A percentile compares a stretch with the other conserved stretches of the same genome.
phyloP scores from a whole-genome alignment of 2,329 filamentous ascomycete genomes.

The Phoma sp. region DNA sequence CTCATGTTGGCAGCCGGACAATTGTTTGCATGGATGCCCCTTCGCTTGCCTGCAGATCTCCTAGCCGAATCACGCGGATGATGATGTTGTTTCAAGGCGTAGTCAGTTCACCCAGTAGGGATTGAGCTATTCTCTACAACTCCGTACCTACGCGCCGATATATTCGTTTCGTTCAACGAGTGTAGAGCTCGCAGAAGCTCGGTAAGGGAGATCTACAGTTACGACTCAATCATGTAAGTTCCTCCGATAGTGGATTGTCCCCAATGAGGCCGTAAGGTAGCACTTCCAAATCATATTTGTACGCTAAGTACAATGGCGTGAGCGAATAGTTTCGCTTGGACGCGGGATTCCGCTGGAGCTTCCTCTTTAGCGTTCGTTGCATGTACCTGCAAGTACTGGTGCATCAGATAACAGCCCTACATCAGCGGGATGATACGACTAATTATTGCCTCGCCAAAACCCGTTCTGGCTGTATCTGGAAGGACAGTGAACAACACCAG shows the following conservation, averaged over 20 bases:
- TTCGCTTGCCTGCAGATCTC: not conserved
- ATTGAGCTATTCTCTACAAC: not conserved
- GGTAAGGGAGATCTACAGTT: not conserved
- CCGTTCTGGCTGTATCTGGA: slow-evolving; percentile 18
- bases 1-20: not conserved
- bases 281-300: not conserved
- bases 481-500: slow-evolving; percentile 25
- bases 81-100: not conserved
- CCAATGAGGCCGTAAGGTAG: not conserved
- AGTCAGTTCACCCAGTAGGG: not conserved
- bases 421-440: slow-evolving; percentile 4
- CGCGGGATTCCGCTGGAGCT: slow-evolving; percentile 16
- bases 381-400: slow-evolving; percentile 8
- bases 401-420: slow-evolving; percentile 23
- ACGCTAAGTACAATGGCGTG: not conserved
- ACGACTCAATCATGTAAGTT: not conserved
- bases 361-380: slow-evolving; percentile 23
- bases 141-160: not conserved
- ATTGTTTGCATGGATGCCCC: not conserved
- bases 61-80: not conserved
- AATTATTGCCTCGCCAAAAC: slow-evolving; percentile 9
- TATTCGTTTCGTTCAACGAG: not conserved
- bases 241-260: not conserved
- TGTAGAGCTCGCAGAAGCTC: not conserved
- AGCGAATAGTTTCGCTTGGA: slow-evolving; percentile 6